Base-by-base conservation (phyloP, 148 eudicot genomes). In the Fagopyrum esculentum region DNA sequence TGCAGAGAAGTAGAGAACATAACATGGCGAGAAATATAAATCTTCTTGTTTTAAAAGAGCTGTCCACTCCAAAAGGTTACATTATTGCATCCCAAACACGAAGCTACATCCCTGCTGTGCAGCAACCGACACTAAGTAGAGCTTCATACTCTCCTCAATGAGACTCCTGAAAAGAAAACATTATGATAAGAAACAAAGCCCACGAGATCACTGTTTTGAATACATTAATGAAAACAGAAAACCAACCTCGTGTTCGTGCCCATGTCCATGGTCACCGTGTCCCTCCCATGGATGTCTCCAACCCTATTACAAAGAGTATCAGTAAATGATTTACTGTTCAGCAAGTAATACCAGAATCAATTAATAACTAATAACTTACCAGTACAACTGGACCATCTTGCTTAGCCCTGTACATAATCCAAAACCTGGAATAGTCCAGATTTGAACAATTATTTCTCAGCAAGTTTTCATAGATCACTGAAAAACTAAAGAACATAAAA, bases 201-300 rank as follows among this genome's bases (percentile, higher is more conserved):
- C 69, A 9, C 8, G 45, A 75, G n/a, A 47, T n/a, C 48, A 44
- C 26, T 15, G 13, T 74, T 44, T 22, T 11, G 17, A n/a, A 16
- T 22, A 48, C 19, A 13, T 35, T 35, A 35, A 35, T 48, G 44
- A 17, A 45, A n/a, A 45, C 49, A 55, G 2, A 13, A 60, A 54
- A 73, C 29, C 69, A 72, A 83, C 84, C 86, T 66, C 71, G n/a
- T 66, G 71, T 17, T 15, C 71, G 4, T 66, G 71, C 17, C 83
- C 87, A 74, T 82, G 86, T 75, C 88, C 92, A 81, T 89, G 87
- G 45, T 78, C 94, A 75, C 80, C 94, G 69, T 87, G 97, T 29
- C 97, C 98, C 6, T 94, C 98, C 98, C 98, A 94, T 29, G 98
- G 98, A 81, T 94, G 98, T 73, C 98, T 84, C 98, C 93, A 94